Base-by-base conservation (phyloP, 805 yeast genomes). In the Blastobotrys chiropterorum region DNA sequence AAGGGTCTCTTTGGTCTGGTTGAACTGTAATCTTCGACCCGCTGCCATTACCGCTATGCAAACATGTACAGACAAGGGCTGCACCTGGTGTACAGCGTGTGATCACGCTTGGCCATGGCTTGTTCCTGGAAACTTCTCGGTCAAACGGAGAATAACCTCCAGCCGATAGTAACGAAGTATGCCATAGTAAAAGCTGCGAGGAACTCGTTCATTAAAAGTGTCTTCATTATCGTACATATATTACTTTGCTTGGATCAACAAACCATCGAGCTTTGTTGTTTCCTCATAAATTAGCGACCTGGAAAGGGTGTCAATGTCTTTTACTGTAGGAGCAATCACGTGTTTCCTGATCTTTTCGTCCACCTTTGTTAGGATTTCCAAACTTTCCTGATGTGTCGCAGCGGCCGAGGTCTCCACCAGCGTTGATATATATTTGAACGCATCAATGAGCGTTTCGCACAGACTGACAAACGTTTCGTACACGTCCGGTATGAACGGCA, bases 401-500 rank as follows among this genome's bases (percentile, higher is more conserved):
- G 48, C 48, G 38, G 47, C 44, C 22, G 17, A 34, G 5, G 47
- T 14, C 15, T 40, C 45, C 38, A 53, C 30, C 15, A 51, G 31
- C 13, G 22, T 19, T 15, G 49, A 47, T 19, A 61, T 53, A 41
- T 56, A 53, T 13, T 51, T 49, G 44, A 59, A 61, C 22, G 62
- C 56, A n/a, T 49, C 55, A n/a, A 53, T 47, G 14, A 62, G 50
- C 14, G 53, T 51, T 11, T 60, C 62, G 30, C 62, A 61, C 7
- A 60, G 57, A 11, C 60, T 51, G 14, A 59, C 43, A 47, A 59
- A 59, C n/a, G 64, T 60, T 48, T 59, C 62, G 44, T 59, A 55
- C 31, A 53, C 48, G 50, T 62, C 65, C n/a, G 64, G 65, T 3
- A 53, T 48, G 50, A 58, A 62, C 22, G 65, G 65, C 48, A 62